phyloP scores from a whole-genome alignment of 192 early-diverging fungal species.

The Mortierella hygrophila region DNA sequence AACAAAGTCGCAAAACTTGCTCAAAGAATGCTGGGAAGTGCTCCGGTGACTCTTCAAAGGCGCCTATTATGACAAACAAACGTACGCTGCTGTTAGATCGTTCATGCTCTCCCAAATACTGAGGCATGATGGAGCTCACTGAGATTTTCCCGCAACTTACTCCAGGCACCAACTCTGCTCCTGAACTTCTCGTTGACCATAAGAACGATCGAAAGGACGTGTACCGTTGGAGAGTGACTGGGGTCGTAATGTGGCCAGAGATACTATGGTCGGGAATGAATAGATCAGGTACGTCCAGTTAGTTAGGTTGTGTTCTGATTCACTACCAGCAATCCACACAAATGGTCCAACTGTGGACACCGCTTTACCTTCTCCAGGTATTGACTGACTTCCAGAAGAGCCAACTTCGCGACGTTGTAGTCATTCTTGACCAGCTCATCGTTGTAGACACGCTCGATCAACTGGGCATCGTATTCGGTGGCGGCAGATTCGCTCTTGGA shows the following conservation, averaged over 20 bases:
- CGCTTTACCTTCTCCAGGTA: constrained; percentile 79
- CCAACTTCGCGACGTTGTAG: constrained; percentile 71
- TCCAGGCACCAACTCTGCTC: constrained; percentile 74
- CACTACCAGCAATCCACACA: background rate
- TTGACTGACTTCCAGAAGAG: constrained; percentile 81
- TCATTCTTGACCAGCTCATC: constrained; percentile 65
- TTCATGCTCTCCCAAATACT: background rate
- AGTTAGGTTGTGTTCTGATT: background rate
- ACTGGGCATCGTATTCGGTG: constrained; percentile 57
- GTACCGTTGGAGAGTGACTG: constrained; percentile 57
- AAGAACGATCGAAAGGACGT: constrained; percentile 83
- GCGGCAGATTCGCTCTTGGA: constrained; percentile 22
- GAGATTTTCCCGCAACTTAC: constrained; percentile 36
- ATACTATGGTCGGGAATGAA: constrained; percentile 61
- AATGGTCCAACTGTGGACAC: background rate
- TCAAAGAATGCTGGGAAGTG: constrained; percentile 72
- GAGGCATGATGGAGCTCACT: background rate
- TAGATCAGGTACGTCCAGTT: background rate
- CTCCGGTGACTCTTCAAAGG: constrained; percentile 55
- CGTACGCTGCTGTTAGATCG: background rate
- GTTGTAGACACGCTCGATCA: constrained; percentile 74
- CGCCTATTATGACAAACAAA: constrained; percentile 41
- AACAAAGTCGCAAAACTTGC: constrained; percentile 61
- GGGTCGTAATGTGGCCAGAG: constrained; percentile 82
- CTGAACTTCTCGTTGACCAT: constrained; percentile 94